phyloP scores from a whole-genome alignment of 306 rosid genomes.

The Ochetophila trinervis region DNA sequence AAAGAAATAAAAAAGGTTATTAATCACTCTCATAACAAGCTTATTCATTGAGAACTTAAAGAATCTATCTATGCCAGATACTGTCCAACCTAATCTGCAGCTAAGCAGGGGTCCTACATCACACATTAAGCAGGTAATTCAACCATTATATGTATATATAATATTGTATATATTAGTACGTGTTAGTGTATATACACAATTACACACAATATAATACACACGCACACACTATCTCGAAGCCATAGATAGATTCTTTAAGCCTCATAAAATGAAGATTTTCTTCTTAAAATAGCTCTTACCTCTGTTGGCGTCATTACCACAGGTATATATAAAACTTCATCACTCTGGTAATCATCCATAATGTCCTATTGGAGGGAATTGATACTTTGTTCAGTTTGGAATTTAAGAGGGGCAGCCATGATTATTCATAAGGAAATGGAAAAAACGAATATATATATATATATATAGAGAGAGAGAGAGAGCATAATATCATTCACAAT shows the following conservation, averaged over 20 bases:
- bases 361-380: conserved; percentile 50
- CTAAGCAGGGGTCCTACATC: too few relatives aligned
- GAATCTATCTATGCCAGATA: too few relatives aligned
- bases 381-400: not conserved
- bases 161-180: too few relatives aligned
- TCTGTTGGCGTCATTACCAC: conserved; percentile 96
- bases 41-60: too few relatives aligned
- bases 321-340: conserved; percentile 72
- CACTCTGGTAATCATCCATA: conserved; percentile 37
- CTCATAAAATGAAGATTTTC: not conserved
- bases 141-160: too few relatives aligned
- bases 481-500: not conserved
- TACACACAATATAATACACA: too few relatives aligned
- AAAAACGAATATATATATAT: too few relatives aligned
- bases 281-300: conserved; percentile 40
- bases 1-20: too few relatives aligned
- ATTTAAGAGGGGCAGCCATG: conserved; percentile 6
- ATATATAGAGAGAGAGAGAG: not conserved
- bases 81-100: too few relatives aligned
- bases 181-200: too few relatives aligned
- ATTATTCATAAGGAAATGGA: conserved; percentile 6
- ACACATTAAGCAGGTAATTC: too few relatives aligned
- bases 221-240: conserved; percentile 68
- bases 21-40: too few relatives aligned
- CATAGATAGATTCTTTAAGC: conserved; percentile 12